Conservation (phyloP, 805 yeast species). For the Candida sphagnicola region DNA sequence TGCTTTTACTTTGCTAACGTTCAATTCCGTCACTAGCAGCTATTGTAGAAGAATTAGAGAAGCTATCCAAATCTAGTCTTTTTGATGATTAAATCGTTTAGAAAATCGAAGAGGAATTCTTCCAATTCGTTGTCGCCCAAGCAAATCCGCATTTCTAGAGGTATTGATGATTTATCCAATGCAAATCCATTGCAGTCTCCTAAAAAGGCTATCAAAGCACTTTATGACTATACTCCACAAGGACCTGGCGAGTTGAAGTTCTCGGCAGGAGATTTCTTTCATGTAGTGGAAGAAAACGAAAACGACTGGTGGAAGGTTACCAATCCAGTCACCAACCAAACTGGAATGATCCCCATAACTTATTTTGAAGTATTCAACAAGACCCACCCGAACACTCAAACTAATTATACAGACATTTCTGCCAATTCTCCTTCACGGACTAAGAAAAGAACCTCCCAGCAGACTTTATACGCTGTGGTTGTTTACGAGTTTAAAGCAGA, state of each 20-base stretch:
- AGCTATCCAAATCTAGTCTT: too few relatives aligned
- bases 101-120: constrained; percentile 38
- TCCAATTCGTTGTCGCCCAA: constrained; percentile 25
- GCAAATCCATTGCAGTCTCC: constrained; percentile 48
- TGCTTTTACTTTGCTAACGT: too few relatives aligned
- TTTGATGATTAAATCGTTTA: constrained; percentile 35
- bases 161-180: constrained; percentile 13
- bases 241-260: constrained; percentile 80
- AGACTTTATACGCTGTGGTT: constrained; percentile 76
- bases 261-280: constrained; percentile 81
- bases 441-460: constrained; percentile 22
- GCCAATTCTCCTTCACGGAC: constrained; percentile 15
- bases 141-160: constrained; percentile 26
- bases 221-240: constrained; percentile 71
- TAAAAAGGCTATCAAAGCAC: constrained; percentile 78
- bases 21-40: too few relatives aligned
- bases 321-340: constrained; percentile 71
- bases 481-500: constrained; percentile 85
- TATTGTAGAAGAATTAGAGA: too few relatives aligned
- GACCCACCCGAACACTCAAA: constrained; percentile 37
- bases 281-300: constrained; percentile 44
- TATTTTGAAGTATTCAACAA: constrained; percentile 77
- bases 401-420: constrained; percentile 3
- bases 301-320: constrained; percentile 82
- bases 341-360: constrained; percentile 84